Percentiles rank a stretch among this genome's conserved stretches.
Evolutionary conservation across 2,329 filamentous ascomycete species (phyloP).

Genomic region (Sphaerulina vaccinii): DNA sequence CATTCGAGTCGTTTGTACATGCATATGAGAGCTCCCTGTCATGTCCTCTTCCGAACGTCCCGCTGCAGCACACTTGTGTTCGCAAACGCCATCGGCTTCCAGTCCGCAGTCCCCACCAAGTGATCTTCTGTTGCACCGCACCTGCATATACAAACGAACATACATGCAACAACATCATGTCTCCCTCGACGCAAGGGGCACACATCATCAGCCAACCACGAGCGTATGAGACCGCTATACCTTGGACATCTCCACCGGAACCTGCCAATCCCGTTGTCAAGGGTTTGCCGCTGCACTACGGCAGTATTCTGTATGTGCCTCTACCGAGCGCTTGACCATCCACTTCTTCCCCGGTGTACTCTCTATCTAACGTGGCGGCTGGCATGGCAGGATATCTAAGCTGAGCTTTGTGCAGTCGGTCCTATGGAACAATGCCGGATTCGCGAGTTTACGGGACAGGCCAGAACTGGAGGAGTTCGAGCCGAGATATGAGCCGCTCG

Average conservation of each 20-base stretch:
- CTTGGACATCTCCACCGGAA: conserved; percentile 35
- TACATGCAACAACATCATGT: conserved; percentile 1
- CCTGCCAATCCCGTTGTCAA: conserved; percentile 31
- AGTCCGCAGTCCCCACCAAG: background rate
- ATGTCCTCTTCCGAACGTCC: too few species aligned
- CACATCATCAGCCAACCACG: conserved; percentile 19
- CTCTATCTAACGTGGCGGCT: background rate
- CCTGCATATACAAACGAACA: background rate
- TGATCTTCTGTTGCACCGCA: background rate
- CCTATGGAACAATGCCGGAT: conserved; percentile 72
- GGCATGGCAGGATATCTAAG: conserved; percentile 55
- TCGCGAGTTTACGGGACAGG: conserved; percentile 57
- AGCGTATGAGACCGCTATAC: conserved; percentile 55
- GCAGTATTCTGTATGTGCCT: conserved; percentile 59
- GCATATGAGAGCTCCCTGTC: background rate
- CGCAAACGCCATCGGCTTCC: background rate
- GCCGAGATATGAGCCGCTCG: conserved; percentile 59
- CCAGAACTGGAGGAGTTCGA: conserved; percentile 55
- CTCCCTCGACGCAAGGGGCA: conserved; percentile 5
- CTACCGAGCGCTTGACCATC: background rate
- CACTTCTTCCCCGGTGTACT: background rate
- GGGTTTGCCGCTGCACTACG: conserved; percentile 55
- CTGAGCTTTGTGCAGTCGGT: conserved; percentile 59
- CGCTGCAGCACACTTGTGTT: background rate
- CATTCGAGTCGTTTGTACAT: background rate